These are phyloP conservation scores for Claviceps cyperi DNA, from an alignment of 2,329 filamentous ascomycete species.

Conservation along the genomic window DNA sequence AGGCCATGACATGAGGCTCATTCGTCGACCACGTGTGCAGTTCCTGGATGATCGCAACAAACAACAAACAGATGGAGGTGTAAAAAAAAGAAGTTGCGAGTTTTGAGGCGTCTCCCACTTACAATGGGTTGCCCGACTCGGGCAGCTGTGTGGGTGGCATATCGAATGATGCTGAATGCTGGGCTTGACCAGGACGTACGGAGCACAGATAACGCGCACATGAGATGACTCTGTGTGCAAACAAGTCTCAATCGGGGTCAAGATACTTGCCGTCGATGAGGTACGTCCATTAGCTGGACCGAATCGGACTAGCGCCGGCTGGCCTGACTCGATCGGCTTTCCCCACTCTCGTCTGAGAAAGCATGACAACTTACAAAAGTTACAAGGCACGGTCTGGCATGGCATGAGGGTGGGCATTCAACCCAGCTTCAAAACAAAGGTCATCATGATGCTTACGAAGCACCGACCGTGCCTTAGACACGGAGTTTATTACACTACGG, in stretches of 20 bases:
- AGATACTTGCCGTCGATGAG: not conserved
- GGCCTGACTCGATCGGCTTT: not conserved
- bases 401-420: no score
- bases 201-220: not conserved
- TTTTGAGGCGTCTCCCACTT: slow-evolving; percentile 12
- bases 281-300: no score
- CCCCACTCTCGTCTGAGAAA: not conserved
- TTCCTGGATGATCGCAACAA: not conserved
- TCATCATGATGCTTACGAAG: no score
- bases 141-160: slow-evolving; percentile 33
- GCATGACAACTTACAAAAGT: no score
- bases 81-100: not conserved
- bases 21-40: no score
- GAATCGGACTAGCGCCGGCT: not conserved
- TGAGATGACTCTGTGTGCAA: not conserved
- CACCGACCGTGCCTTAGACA: no score
- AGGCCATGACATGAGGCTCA: not conserved
- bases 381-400: no score
- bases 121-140: slow-evolving; percentile 33
- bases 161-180: not conserved
- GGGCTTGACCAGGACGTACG: not conserved
- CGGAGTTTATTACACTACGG: no score
- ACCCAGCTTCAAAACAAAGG: no score
- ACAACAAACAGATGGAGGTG: no score
- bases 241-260: not conserved